Evolutionary conservation across 331 rosid species (phyloP).

Genomic region (Prunus yedoensis): DNA sequence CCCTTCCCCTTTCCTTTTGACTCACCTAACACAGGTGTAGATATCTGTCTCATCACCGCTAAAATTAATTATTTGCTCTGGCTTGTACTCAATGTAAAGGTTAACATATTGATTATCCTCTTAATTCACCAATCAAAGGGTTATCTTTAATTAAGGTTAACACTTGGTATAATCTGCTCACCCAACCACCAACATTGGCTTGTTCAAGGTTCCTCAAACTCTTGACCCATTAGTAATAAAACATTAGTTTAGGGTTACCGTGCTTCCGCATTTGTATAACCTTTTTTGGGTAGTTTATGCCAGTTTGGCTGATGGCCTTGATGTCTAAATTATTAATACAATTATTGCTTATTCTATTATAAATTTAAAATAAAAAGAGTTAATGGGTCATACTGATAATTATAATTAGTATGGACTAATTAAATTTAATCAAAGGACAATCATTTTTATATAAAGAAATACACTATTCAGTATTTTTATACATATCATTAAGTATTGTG

Average conservation of each 20-base stretch:
- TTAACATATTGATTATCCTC: too few species aligned
- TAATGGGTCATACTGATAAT: neutral
- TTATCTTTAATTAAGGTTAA: too few species aligned
- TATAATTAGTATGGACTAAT: neutral
- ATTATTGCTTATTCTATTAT: too few species aligned
- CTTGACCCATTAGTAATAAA: neutral
- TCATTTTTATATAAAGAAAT: too few species aligned
- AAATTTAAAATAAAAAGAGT: neutral
- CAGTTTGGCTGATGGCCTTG: rapidly evolving
- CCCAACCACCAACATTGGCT: neutral
- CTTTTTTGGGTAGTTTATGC: too few species aligned
- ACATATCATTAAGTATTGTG: too few species aligned
- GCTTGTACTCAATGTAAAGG: too few species aligned
- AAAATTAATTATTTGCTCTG: neutral
- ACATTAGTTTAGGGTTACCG: too few species aligned
- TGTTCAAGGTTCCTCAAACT: neutral
- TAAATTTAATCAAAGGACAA: neutral
- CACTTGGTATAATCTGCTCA: neutral
- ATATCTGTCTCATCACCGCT: neutral
- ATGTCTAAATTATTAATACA: too few species aligned
- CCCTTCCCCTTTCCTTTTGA: neutral
- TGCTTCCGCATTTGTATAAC: too few species aligned
- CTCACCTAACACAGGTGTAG: neutral
- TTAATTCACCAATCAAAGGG: too few species aligned
- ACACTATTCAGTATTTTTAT: too few species aligned